A percentile compares a stretch with the other conserved stretches of the same genome.
Conservation (phyloP, 2,329 filamentous ascomycete species). For the Botryotinia calthae region DNA sequence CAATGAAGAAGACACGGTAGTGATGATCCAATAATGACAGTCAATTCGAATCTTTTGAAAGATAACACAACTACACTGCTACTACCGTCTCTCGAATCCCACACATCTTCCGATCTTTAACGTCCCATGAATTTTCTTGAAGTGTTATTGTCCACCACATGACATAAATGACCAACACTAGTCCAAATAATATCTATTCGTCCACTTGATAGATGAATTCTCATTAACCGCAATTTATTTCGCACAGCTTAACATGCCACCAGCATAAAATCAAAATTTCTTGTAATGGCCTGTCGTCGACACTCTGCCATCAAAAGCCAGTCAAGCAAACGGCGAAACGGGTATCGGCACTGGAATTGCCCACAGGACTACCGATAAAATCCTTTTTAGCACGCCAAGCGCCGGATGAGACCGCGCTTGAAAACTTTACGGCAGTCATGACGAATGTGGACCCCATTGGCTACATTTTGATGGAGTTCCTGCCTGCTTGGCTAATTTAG, state of each 20-base stretch:
- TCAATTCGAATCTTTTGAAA: neutral
- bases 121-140: no score
- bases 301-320: neutral
- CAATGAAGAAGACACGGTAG: neutral
- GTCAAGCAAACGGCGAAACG: neutral
- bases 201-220: neutral
- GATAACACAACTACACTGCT: neutral
- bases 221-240: neutral
- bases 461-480: neutral
- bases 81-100: neutral
- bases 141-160: neutral
- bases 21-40: neutral
- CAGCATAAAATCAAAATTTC: neutral
- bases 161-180: neutral
- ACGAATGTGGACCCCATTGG: neutral
- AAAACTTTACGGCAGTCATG: neutral
- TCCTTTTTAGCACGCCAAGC: neutral
- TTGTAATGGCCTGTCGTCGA: neutral
- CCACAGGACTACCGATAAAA: neutral
- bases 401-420: neutral
- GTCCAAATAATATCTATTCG: neutral
- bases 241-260: neutral
- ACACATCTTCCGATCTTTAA: neutral
- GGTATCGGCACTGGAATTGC: neutral
- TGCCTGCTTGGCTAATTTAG: neutral